A percentile compares a stretch with the other conserved stretches of the same genome.
Evolutionary conservation across 495 filamentous ascomycete genomes (phyloP).

Genomic region (Penicillium soppii): DNA sequence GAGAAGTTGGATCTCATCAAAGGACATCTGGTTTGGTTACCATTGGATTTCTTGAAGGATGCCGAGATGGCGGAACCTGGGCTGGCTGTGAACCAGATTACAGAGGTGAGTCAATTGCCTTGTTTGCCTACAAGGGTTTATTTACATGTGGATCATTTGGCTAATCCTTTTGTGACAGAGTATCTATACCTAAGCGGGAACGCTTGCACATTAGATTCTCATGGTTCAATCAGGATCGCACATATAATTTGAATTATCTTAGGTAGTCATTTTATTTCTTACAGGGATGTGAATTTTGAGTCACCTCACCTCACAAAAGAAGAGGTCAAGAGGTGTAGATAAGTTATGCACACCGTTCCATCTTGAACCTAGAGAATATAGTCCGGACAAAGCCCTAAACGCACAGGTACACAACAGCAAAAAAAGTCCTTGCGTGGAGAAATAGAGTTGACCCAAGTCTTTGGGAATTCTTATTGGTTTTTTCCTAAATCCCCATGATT

Average conservation of each 20-base stretch:
- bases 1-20: slow-evolving; percentile 74
- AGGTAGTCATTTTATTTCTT: no score
- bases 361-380: no score
- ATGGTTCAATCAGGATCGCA: no score
- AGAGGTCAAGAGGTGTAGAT: no score
- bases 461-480: slow-evolving; percentile 13
- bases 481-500: not conserved
- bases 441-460: slow-evolving; percentile 25
- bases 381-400: slow-evolving; percentile 9
- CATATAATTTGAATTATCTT: no score
- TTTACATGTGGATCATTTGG: no score
- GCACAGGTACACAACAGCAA: not conserved
- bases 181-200: slow-evolving; percentile 47
- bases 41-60: slow-evolving; percentile 78
- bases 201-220: no score
- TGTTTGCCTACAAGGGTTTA: not conserved
- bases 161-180: slow-evolving; percentile 29
- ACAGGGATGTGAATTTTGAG: no score
- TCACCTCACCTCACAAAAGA: no score
- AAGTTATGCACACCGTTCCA: no score
- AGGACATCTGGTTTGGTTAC: slow-evolving; percentile 96
- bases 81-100: slow-evolving; percentile 68
- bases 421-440: slow-evolving; percentile 8
- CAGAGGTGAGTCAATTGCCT: slow-evolving; percentile 50
- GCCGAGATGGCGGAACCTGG: slow-evolving; percentile 91